These are phyloP conservation scores for Ephemerocybe angulata DNA, from an alignment of 768 basidiomycete genomes.

Conservation along the genomic window DNA sequence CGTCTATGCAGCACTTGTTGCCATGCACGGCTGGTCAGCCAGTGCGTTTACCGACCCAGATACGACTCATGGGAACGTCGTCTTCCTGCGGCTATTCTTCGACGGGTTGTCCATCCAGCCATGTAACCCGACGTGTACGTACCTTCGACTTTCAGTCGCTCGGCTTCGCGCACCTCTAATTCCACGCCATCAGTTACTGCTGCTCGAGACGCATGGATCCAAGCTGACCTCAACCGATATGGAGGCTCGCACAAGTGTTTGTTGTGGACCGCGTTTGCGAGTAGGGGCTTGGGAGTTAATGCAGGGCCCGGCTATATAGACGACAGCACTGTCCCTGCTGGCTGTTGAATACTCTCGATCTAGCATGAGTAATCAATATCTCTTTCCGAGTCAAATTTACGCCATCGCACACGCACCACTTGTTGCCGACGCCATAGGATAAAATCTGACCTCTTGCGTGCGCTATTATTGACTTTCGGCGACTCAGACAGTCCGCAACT, in stretches of 20 bases:
- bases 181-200: conserved; percentile 26
- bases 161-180: background rate
- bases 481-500: too few species aligned
- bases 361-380: too few species aligned
- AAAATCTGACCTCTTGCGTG: too few species aligned
- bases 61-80: conserved; percentile 20
- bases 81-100: conserved; percentile 21
- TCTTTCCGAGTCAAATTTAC: too few species aligned
- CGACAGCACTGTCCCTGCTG: too few species aligned
- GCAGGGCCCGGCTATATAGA: too few species aligned
- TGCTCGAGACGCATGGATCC: conserved; percentile 48
- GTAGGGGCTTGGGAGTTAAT: conserved; percentile 40
- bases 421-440: too few species aligned
- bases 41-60: conserved; percentile 14
- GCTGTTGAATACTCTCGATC: too few species aligned
- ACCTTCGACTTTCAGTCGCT: background rate
- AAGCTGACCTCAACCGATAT: conserved; percentile 47
- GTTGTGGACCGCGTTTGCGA: conserved; percentile 45
- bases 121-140: conserved; percentile 24
- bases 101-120: conserved; percentile 21
- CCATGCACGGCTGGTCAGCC: conserved; percentile 1
- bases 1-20: conserved; percentile 12
- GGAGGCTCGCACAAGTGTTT: conserved; percentile 40
- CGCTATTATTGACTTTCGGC: too few species aligned
- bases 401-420: too few species aligned